Evolutionary conservation across 495 filamentous ascomycete genomes (phyloP), one percentile per base, ranked within the genome.

Genomic region (Aspergillus egyptiacus): DNA sequence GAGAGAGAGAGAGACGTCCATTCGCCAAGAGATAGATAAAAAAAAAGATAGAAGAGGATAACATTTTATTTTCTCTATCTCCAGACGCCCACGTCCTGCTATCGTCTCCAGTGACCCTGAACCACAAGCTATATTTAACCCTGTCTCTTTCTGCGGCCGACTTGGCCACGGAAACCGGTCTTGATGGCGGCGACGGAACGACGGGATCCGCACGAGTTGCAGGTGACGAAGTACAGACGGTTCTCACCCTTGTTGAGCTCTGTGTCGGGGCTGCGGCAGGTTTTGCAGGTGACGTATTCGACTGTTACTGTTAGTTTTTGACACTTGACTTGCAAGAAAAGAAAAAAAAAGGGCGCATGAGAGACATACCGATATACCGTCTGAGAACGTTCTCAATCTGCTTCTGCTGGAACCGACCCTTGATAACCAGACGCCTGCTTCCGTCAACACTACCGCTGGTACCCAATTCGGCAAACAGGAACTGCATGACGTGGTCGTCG

Each of bases 221-320:
- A 87, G 24, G 82, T 87, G 51, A 88, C 81, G 75, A 87, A 86
- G 66, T 84, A 86, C 46, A 95, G 77, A 75, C 93, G 87, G 76
- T 96, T 98, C 73, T 98, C 93, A 66, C 94, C 93, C 75, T 97
- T 97, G 77, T 85, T 91, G 53, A 97, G 82, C 61, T 96, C 91
- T 30, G 93, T 97, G 60, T 96, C 90, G 57, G 91, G 86, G 38
- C 85, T 86, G 67, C 88, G 78, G 76, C 93, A 98, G 23, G 93
- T 98, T 72, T 94, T 95, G 80, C 93, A 98, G 37, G 91, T 95
- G 36, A 98, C 93, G 63, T 98, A 98, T 78, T 97, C 93, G 70
- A 95, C 85, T 88, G 46, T 15, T 47, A 25, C 6, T 10, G 43
- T 63, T 55, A 64, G 51, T 54, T 15, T 32, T 9, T 23, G 32